These are phyloP conservation scores for Capsella rubella DNA, from an alignment of 441 rosid genomes.

Conservation along the genomic window DNA sequence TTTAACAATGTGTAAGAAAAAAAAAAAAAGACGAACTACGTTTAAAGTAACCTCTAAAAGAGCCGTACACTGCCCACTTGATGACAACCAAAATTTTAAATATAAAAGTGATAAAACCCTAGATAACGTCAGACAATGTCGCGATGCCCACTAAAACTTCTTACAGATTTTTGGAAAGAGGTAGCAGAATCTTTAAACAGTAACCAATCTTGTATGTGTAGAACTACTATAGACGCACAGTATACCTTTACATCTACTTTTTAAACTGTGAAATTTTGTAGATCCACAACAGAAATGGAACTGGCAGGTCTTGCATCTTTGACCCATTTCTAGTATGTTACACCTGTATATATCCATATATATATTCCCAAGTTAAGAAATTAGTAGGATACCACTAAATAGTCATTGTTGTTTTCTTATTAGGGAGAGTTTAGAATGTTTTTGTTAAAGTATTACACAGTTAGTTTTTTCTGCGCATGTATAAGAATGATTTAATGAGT, in stretches of 20 bases:
- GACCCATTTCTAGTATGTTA: slow-evolving; percentile 38
- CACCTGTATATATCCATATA: neutral
- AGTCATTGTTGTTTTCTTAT: neutral
- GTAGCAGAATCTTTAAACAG: slow-evolving; percentile 32
- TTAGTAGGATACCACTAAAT: neutral
- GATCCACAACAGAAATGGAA: slow-evolving; percentile 36
- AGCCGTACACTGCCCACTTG: slow-evolving; percentile 43
- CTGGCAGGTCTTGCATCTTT: slow-evolving; percentile 22
- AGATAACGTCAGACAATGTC: slow-evolving; percentile 37
- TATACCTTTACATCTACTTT: slow-evolving; percentile 36
- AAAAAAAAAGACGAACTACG: slow-evolving; percentile 43
- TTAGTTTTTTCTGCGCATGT: too few relatives aligned
- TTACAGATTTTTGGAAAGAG: slow-evolving; percentile 5
- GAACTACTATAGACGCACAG: slow-evolving; percentile 10
- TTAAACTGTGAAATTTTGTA: slow-evolving; percentile 15
- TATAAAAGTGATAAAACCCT: slow-evolving; percentile 41
- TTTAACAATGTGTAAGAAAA: slow-evolving; percentile 33
- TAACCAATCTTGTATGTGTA: slow-evolving; percentile 21
- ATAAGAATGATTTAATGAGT: too few relatives aligned
- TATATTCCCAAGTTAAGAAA: neutral
- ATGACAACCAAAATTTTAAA: slow-evolving; percentile 34
- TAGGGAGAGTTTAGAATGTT: too few relatives aligned
- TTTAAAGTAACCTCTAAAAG: slow-evolving; percentile 38
- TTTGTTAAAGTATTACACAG: too few relatives aligned
- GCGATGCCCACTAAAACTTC: slow-evolving; percentile 32